A percentile compares a stretch with the other conserved stretches of the same genome.
Evolutionary conservation across 768 basidiomycete genomes (phyloP).

Genomic region (Boletus bicolor): DNA sequence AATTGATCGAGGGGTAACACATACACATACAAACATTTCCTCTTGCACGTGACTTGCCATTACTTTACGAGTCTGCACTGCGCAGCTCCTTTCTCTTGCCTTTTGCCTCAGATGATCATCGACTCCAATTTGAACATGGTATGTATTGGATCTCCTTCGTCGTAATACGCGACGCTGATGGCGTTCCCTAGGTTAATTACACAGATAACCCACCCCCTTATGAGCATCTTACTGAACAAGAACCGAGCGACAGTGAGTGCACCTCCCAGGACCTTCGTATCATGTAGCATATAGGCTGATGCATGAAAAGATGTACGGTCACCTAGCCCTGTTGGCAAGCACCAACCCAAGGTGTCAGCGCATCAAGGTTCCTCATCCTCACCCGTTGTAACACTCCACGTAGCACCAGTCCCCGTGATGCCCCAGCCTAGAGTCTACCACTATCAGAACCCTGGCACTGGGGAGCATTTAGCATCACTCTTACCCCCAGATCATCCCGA

Average conservation of each 20-base stretch:
- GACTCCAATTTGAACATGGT: conserved; percentile 29
- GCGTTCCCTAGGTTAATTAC: conserved; percentile 14
- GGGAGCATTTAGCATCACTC: conserved; percentile 55
- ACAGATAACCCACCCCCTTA: conserved; percentile 50
- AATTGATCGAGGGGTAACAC: conserved; percentile 16
- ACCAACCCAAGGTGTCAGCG: conserved; percentile 4
- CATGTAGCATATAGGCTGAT: background rate
- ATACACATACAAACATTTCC: conserved; percentile 4
- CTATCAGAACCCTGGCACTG: conserved; percentile 62
- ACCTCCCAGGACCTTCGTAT: background rate
- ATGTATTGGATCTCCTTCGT: background rate
- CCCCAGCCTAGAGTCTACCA: conserved; percentile 56
- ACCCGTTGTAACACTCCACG: conserved; percentile 21
- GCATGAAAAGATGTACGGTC: conserved; percentile 8
- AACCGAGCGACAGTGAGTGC: conserved; percentile 27
- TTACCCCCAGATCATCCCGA: conserved; percentile 77
- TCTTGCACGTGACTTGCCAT: conserved; percentile 20
- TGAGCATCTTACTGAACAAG: conserved; percentile 30
- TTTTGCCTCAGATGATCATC: conserved; percentile 19
- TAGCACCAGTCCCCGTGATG: conserved; percentile 33
- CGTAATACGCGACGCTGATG: background rate
- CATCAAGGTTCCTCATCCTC: conserved; percentile 9
- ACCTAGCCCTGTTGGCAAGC: conserved; percentile 10
- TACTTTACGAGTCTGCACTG: background rate
- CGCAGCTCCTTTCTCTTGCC: conserved; percentile 10